Evolutionary conservation across 768 basidiomycete genomes (phyloP), one percentile per base, ranked within the genome.

Genomic region (Brasilioporus rufonigricans): DNA sequence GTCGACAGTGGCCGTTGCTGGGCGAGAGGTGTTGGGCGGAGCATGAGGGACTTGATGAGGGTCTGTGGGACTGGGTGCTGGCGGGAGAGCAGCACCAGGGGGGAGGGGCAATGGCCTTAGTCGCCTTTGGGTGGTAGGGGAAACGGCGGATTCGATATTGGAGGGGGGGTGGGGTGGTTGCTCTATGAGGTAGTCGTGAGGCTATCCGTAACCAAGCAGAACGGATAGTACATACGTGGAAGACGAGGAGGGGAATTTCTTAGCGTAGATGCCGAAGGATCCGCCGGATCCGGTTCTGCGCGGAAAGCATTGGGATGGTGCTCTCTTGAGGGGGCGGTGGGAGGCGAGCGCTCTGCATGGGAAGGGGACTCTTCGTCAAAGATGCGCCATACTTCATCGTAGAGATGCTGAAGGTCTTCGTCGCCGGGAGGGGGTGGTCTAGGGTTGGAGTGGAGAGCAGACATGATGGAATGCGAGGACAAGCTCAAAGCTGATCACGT

Each of bases 301-400:
- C 63, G 66, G 43, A 63, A 58, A 21, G 57, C 9, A 55, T 45
- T 70, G 26, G 54, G 38, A 21, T 48, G 52, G 41, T 58, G 62
- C 3, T 65, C 67, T 49, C 61, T 63, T n/a, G 61, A 9, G 32
- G 53, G 52, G 4, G 55, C 55, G 32, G 46, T 60, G 53, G 39
- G 58, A 27, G 61, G 59, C 11, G 66, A 54, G 35, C 63, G 70
- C 51, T 71, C 66, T 36, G 69, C 58, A 27, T 72, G 69, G 0
- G 78, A 70, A 5, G 59, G 0, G 4, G 69, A 32, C 61, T 80
- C 78, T 48, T 86, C 83, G 29, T 77, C 71, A 61, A 87, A 90
- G 27, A 80, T 81, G 43, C 81, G 81, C 75, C 85, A 85, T 21
- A 90, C 87, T 67, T 88, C 85, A 58, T 89, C 81, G 69, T 89